phyloP scores from a whole-genome alignment of 2,329 filamentous ascomycete genomes.

The Curvularia sp. region DNA sequence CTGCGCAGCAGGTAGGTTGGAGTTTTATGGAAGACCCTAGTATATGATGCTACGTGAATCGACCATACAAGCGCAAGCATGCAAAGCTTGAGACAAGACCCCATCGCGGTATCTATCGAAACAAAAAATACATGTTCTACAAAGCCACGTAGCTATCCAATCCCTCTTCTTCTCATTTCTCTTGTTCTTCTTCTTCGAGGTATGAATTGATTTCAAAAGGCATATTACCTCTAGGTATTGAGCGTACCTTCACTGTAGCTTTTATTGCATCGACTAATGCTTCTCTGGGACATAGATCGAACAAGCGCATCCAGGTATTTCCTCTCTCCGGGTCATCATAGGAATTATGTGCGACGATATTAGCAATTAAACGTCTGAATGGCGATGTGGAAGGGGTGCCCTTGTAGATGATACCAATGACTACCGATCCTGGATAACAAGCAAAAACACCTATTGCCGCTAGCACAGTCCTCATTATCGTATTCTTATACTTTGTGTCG shows the following conservation, averaged over 20 bases:
- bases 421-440: background rate
- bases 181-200: too few species aligned
- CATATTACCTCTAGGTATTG: too few species aligned
- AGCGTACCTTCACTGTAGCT: background rate
- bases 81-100: constrained; percentile 2
- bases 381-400: background rate
- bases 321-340: background rate
- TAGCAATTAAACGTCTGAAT: background rate
- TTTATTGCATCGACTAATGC: background rate
- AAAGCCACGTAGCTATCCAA: too few species aligned
- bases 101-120: background rate
- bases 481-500: background rate
- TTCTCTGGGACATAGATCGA: background rate
- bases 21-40: background rate
- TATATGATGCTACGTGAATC: background rate
- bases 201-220: too few species aligned
- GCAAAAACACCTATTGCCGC: background rate
- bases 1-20: background rate
- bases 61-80: constrained; percentile 1
- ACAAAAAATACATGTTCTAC: background rate
- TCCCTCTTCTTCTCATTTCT: too few species aligned
- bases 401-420: background rate
- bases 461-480: background rate
- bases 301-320: background rate
- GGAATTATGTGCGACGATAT: background rate